A percentile compares a stretch with the other conserved stretches of the same genome.
Evolutionary conservation across 306 rosid genomes (phyloP).

Genomic region (Lathyrus tuberosus): DNA sequence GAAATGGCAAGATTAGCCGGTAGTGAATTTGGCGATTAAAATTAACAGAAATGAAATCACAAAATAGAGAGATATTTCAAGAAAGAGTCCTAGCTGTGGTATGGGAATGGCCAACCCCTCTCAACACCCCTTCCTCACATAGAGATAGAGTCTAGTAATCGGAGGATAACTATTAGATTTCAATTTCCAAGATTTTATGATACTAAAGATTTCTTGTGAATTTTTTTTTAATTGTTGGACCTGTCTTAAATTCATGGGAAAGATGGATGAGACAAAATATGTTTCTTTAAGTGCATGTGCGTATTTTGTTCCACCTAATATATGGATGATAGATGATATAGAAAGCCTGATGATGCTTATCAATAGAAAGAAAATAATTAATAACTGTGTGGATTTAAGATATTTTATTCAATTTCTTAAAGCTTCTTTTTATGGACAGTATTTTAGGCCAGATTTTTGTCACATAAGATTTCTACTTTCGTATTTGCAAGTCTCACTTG

Average conservation of each 20-base stretch:
- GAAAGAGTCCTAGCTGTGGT: too few relatives aligned
- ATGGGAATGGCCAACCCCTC: too few relatives aligned
- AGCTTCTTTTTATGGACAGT: slow-evolving; percentile 16
- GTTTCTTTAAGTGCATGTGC: slow-evolving; percentile 1
- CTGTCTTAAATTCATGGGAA: not conserved
- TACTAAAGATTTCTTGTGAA: not conserved
- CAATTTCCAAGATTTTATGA: not conserved
- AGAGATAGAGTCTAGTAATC: not conserved
- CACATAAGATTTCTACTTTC: not conserved
- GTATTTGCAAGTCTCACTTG: not conserved
- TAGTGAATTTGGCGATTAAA: too few relatives aligned
- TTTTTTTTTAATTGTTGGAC: slow-evolving; percentile 2
- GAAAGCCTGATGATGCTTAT: not conserved
- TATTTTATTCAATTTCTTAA: not conserved
- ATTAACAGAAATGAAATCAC: too few relatives aligned
- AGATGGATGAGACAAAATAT: not conserved
- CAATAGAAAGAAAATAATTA: slow-evolving; percentile 14
- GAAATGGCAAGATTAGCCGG: too few relatives aligned
- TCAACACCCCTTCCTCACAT: not conserved
- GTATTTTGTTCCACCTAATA: not conserved
- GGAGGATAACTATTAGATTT: not conserved
- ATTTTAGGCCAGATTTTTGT: not conserved
- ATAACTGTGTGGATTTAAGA: not conserved
- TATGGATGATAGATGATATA: not conserved
- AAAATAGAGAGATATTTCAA: too few relatives aligned